These are phyloP conservation scores for Penicillium waksmanii DNA, from an alignment of 495 filamentous ascomycete species.

Conservation along the genomic window DNA sequence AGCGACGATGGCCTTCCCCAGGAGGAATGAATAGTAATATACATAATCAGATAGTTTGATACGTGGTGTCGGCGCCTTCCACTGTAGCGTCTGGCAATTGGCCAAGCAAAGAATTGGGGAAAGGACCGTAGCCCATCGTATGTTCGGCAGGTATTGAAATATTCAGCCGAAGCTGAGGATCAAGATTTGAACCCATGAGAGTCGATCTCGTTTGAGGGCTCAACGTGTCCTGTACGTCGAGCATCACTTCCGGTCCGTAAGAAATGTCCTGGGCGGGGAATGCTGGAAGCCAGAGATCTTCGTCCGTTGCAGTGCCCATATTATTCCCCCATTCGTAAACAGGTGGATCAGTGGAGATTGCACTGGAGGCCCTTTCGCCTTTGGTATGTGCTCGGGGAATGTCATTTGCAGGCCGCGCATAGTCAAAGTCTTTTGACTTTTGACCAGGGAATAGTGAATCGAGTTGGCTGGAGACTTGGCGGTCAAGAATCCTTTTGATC, in stretches of 20 bases:
- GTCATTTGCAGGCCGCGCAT: neutral
- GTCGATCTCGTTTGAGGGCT: constrained; percentile 15
- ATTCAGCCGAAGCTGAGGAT: constrained; percentile 18
- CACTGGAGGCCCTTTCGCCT: neutral
- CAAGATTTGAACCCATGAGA: constrained; percentile 15
- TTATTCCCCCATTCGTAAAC: neutral
- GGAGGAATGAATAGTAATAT: neutral
- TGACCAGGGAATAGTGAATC: constrained; percentile 12
- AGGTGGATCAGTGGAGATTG: neutral
- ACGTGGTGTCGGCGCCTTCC: neutral
- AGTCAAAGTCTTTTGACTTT: neutral
- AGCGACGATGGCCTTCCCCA: neutral
- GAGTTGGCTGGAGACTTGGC: constrained; percentile 8
- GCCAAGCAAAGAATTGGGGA: neutral
- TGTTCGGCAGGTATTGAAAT: neutral
- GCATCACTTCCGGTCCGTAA: constrained; percentile 15
- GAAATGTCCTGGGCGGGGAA: constrained; percentile 19
- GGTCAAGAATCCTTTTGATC: constrained; percentile 17
- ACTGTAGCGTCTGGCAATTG: neutral
- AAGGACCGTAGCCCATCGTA: neutral
- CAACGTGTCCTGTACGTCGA: constrained; percentile 4
- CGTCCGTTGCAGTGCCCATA: constrained; percentile 1
- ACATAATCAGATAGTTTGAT: neutral
- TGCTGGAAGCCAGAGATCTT: constrained; percentile 17
- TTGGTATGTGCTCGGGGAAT: neutral